A percentile compares a stretch with the other conserved stretches of the same genome.
These are phyloP conservation scores for Kitagawia praeruptora DNA, from an alignment of 129 eudicot species.

Conservation along the genomic window DNA sequence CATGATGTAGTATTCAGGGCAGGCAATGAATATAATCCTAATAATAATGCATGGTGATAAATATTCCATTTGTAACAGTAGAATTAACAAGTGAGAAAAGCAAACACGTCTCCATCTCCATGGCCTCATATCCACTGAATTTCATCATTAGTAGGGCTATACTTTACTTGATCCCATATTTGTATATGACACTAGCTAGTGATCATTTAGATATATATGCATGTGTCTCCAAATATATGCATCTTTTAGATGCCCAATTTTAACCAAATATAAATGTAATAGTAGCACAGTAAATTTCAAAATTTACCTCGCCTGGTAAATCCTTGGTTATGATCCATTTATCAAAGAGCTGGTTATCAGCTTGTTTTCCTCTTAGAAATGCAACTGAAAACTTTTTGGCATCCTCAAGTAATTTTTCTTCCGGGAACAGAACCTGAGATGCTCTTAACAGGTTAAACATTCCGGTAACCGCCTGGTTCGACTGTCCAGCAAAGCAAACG, in stretches of 20 bases:
- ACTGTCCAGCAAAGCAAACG: conserved; percentile 67
- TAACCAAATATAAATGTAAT: background rate
- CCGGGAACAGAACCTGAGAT: conserved; percentile 60
- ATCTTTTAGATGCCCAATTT: background rate
- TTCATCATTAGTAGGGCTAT: conserved; percentile 5
- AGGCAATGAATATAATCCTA: background rate
- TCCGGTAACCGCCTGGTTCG: conserved; percentile 92
- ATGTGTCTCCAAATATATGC: background rate
- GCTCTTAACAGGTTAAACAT: conserved; percentile 81
- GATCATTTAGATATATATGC: background rate
- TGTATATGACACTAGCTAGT: background rate
- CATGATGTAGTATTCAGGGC: background rate
- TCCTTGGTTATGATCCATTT: conserved; percentile 94
- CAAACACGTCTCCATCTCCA: background rate
- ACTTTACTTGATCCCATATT: background rate
- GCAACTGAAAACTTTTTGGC: conserved; percentile 53
- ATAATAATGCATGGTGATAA: background rate
- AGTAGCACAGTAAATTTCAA: background rate
- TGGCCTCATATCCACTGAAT: background rate
- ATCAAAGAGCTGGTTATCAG: conserved; percentile 61
- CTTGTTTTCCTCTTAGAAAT: conserved; percentile 50
- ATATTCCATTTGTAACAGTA: background rate
- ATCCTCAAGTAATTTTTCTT: conserved; percentile 56
- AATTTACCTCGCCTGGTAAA: conserved; percentile 82
- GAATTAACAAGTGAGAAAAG: background rate